These are phyloP conservation scores for Aureobasidium sp. DNA, from an alignment of 2,329 filamentous ascomycete species.

Conservation along the genomic window DNA sequence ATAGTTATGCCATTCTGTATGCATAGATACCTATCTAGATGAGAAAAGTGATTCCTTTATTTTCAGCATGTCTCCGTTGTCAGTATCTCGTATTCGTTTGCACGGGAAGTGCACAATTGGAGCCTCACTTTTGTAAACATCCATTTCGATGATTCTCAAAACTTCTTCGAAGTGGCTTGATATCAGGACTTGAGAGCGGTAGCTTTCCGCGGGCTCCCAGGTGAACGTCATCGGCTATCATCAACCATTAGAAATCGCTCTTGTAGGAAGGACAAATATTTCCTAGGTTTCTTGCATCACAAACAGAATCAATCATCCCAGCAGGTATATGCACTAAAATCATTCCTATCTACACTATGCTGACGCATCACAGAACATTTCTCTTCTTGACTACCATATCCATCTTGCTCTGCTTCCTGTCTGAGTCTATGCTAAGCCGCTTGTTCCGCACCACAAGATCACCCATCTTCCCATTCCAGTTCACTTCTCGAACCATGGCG, in stretches of 20 bases:
- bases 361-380: not conserved
- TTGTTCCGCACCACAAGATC: not conserved
- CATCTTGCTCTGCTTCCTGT: not conserved
- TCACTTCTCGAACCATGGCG: not conserved
- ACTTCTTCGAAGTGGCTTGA: not conserved
- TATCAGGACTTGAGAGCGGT: not conserved
- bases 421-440: not conserved
- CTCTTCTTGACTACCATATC: not conserved
- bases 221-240: not conserved
- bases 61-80: not conserved
- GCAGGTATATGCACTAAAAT: not conserved
- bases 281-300: not conserved
- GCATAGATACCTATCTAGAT: slow-evolving; percentile 10
- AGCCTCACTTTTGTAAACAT: too few species aligned
- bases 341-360: not conserved
- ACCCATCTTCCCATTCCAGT: not conserved
- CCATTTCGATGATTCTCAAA: not conserved
- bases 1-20: slow-evolving; percentile 4
- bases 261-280: not conserved
- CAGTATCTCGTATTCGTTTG: not conserved
- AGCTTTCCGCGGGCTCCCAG: slow-evolving; percentile 2
- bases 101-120: too few species aligned
- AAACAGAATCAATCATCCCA: too few species aligned
- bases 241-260: not conserved
- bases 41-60: slow-evolving; percentile 11